Conservation (phyloP, 1,284 basidiomycete genomes). For the Naganishia liquefaciens region DNA sequence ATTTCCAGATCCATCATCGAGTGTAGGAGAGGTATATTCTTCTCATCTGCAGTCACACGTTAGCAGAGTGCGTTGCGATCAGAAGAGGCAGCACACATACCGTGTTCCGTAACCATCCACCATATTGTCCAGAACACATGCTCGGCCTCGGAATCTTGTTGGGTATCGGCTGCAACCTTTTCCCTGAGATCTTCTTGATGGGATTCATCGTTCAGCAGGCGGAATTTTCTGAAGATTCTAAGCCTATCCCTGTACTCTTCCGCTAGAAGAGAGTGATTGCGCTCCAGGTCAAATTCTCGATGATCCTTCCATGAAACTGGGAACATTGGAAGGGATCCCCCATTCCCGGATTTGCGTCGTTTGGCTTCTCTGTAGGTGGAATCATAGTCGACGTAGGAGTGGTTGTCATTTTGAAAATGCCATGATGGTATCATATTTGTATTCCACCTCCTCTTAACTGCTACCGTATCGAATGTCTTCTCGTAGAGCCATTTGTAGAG, state of each 20-base stretch:
- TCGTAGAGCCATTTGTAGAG: constrained; percentile 53
- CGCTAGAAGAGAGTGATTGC: constrained; percentile 46
- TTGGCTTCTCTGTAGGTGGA: background rate
- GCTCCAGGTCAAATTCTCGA: constrained; percentile 32
- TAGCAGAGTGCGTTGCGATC: background rate
- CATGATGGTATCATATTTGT: background rate
- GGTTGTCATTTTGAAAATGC: constrained; percentile 8
- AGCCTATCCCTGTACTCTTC: constrained; percentile 49
- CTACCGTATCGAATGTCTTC: constrained; percentile 51
- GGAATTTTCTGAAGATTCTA: constrained; percentile 44
- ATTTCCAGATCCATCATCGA: constrained; percentile 46
- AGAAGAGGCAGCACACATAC: constrained; percentile 34
- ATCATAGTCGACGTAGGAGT: background rate
- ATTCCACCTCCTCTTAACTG: constrained; percentile 46
- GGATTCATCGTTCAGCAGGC: constrained; percentile 37
- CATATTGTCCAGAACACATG: constrained; percentile 55
- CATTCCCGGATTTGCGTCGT: background rate
- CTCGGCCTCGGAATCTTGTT: constrained; percentile 37
- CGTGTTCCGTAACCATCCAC: constrained; percentile 56
- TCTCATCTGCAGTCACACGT: constrained; percentile 43
- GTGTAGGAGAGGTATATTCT: constrained; percentile 50
- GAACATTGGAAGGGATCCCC: background rate
- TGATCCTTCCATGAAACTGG: background rate
- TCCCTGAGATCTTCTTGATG: constrained; percentile 32
- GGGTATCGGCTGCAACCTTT: too few relatives aligned